Evolutionary conservation across 2,329 filamentous ascomycete genomes (phyloP).

Genomic region (Cladosporium colombiae): DNA sequence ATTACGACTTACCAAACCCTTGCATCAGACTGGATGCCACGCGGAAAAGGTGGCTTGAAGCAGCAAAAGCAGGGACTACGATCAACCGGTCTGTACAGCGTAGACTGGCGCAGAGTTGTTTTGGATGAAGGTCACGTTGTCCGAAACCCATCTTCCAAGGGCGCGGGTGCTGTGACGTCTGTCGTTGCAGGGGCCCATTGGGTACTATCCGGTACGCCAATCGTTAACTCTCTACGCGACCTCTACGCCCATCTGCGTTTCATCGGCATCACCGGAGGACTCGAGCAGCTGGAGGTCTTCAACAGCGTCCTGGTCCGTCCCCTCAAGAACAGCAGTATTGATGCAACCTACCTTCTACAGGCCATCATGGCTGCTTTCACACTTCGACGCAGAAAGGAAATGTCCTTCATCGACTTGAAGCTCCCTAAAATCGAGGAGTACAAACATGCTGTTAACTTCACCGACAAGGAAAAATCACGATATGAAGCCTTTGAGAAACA

Average conservation of each 20-base stretch:
- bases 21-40: conserved; percentile 62
- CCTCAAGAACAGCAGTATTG: conserved; percentile 58
- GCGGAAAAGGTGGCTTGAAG: conserved; percentile 42
- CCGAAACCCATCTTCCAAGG: conserved; percentile 70
- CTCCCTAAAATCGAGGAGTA: conserved; percentile 77
- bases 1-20: conserved; percentile 84
- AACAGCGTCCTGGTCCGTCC: conserved; percentile 70
- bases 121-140: conserved; percentile 84
- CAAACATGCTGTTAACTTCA: conserved; percentile 72
- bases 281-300: conserved; percentile 73
- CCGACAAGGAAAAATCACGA: conserved; percentile 70
- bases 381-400: conserved; percentile 80
- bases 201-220: conserved; percentile 62
- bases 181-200: conserved; percentile 52
- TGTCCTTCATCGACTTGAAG: conserved; percentile 81
- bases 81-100: conserved; percentile 58
- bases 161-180: conserved; percentile 66
- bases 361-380: conserved; percentile 78
- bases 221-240: conserved; percentile 72
- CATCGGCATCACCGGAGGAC: conserved; percentile 71
- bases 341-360: conserved; percentile 64
- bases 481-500: conserved; percentile 76
- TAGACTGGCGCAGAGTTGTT: conserved; percentile 76
- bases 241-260: conserved; percentile 79
- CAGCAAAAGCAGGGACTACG: conserved; percentile 34